Base-by-base conservation (phyloP, 164 flowering plant genomes). In the Piper longum region DNA sequence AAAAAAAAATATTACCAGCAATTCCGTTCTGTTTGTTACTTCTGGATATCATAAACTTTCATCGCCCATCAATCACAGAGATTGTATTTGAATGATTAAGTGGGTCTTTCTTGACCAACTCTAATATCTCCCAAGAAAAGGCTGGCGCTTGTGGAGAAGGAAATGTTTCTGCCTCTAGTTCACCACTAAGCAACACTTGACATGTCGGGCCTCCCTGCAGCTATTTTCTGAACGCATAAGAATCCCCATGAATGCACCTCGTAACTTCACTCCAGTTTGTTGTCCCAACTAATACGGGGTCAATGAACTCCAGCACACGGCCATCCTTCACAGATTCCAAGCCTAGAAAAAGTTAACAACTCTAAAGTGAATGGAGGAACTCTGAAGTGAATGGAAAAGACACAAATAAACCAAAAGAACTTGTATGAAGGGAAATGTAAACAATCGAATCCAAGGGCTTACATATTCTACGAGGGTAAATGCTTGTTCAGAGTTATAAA, bases 381-480 rank as follows among this genome's bases (percentile, higher is more conserved):
- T 11, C n/a, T n/a, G n/a, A n/a, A n/a, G n/a, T n/a, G n/a, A n/a
- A n/a, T n/a, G n/a, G n/a, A n/a, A n/a, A n/a, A n/a, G n/a, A n/a
- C n/a, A n/a, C n/a, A n/a, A n/a, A 57, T 13, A 57, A 57, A 16
- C 19, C n/a, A 57, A 11, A 5, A n/a, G 17, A 0, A 5, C 19
- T 3, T 9, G 2, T n/a, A 2, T 56, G 3, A 4, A 4, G 8
- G 59, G 3, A 57, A 17, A 57, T 18, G n/a, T n/a, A n/a, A n/a
- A n/a, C 12, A 16, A 17, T 12, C 8, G 17, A 16, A 16, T 8
- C 7, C 12, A 4, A 7, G 17, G 8, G 60, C 67, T 64, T 36
- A 69, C 72, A 45, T 64, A 44, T 42, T 41, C 64, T 11, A 60
- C 9, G 36, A 64, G 67, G 44, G 19, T 64, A 16, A 64, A 16